Conservation (phyloP, 495 filamentous ascomycete genomes). For the Penicillium dipodomyicola region DNA sequence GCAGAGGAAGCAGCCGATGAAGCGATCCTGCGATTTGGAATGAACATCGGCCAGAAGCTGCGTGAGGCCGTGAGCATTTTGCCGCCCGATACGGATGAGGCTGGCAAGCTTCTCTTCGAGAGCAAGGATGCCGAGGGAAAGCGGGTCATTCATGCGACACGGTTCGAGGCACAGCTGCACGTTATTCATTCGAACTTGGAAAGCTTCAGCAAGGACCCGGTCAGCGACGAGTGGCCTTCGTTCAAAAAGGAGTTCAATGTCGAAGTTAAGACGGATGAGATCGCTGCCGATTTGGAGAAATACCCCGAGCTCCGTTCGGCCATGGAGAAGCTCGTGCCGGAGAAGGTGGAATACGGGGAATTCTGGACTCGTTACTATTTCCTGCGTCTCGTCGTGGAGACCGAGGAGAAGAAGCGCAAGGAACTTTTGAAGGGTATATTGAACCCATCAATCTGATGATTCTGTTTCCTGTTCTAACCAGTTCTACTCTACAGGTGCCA, state of each 20-base stretch:
- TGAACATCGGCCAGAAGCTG: constrained; percentile 86
- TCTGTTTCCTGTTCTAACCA: constrained; percentile 15
- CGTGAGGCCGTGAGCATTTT: constrained; percentile 87
- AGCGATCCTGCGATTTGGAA: constrained; percentile 87
- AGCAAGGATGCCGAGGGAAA: constrained; percentile 88
- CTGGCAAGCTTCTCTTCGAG: constrained; percentile 72
- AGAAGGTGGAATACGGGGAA: constrained; percentile 76
- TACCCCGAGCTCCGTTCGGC: constrained; percentile 84
- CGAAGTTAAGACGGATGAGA: constrained; percentile 80
- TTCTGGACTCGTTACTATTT: constrained; percentile 99
- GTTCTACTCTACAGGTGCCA: constrained; percentile 46
- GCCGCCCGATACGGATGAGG: constrained; percentile 54
- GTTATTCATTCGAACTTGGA: constrained; percentile 84
- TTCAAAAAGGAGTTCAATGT: constrained; percentile 78
- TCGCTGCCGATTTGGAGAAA: constrained; percentile 77
- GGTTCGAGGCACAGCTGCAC: constrained; percentile 94
- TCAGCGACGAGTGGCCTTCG: constrained; percentile 65
- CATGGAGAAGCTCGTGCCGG: constrained; percentile 96
- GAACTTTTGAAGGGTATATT: constrained; percentile 86
- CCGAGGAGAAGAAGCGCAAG: constrained; percentile 85
- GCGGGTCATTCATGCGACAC: constrained; percentile 85
- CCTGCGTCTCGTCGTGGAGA: constrained; percentile 87
- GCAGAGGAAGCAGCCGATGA: constrained; percentile 98
- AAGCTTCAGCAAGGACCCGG: constrained; percentile 81
- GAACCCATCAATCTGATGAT: neutral